Evolutionary conservation across 78 protist genomes (phyloP).

Genomic region (Chrysochromulina tobinii): DNA sequence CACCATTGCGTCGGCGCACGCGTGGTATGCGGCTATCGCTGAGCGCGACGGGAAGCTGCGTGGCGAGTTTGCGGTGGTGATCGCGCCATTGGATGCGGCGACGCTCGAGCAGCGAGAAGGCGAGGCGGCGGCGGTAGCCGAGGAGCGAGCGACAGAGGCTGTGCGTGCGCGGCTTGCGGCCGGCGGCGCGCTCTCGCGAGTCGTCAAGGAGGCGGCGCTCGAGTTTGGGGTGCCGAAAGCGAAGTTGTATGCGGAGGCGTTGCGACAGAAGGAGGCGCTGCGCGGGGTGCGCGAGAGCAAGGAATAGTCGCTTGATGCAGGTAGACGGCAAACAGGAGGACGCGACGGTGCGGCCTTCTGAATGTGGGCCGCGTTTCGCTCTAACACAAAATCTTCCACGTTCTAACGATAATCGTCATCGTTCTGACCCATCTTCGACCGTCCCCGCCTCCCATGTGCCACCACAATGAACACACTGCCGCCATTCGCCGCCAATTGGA

Average conservation of each 20-base stretch:
- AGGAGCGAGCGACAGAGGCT: not conserved
- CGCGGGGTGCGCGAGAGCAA: no score
- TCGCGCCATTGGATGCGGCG: not conserved
- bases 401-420: no score
- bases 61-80: constrained; percentile 19
- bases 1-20: not conserved
- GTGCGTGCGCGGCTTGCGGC: not conserved
- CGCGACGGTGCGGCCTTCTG: no score
- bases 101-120: not conserved
- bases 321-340: no score
- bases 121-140: not conserved
- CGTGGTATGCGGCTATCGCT: not conserved
- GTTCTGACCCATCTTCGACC: no score
- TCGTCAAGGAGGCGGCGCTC: not conserved
- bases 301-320: no score
- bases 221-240: not conserved
- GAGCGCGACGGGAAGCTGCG: not conserved
- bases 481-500: no score
- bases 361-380: no score
- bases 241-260: no score
- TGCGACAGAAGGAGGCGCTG: not conserved
- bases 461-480: no score
- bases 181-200: not conserved
- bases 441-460: no score
- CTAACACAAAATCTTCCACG: no score